Percentiles rank a stretch among this genome's conserved stretches.
Conservation (phyloP, 164 flowering plant genomes). For the Liriodendron chinense region DNA sequence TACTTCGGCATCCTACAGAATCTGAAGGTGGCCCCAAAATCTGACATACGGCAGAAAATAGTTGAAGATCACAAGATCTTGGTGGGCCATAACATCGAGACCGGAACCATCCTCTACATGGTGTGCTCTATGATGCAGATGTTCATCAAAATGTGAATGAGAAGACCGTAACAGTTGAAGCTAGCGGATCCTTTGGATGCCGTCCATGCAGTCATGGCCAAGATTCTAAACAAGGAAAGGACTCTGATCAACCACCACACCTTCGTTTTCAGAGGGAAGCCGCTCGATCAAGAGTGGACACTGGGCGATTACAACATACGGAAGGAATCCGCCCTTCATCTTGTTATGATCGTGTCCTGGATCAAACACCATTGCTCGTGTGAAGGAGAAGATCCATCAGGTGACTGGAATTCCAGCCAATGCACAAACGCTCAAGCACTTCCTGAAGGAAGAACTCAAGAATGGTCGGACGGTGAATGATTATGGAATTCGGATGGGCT, state of each 20-base stretch:
- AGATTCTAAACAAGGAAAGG: constrained; percentile 3
- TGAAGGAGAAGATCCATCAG: background rate
- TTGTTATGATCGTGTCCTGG: background rate
- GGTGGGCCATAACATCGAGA: constrained; percentile 14
- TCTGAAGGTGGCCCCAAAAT: background rate
- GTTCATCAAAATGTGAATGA: background rate
- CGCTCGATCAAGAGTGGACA: background rate
- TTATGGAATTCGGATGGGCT: background rate
- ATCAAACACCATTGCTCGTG: background rate
- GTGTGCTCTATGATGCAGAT: background rate
- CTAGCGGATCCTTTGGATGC: background rate
- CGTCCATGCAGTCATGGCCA: constrained; percentile 3
- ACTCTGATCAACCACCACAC: background rate
- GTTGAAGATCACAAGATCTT: constrained; percentile 15
- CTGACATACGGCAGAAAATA: constrained; percentile 15
- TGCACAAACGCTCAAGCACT: background rate
- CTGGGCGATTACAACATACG: constrained; percentile 2
- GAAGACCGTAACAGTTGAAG: constrained; percentile 5
- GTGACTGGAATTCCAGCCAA: background rate
- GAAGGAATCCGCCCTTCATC: background rate
- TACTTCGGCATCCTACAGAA: constrained; percentile 15
- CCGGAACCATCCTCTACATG: constrained; percentile 13
- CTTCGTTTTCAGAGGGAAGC: constrained; percentile 1
- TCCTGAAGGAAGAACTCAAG: background rate
- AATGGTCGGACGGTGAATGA: background rate